Percentiles rank a stretch among this genome's conserved stretches.
Conservation (phyloP, 805 yeast genomes). For the Wickerhamia fluorescens region DNA sequence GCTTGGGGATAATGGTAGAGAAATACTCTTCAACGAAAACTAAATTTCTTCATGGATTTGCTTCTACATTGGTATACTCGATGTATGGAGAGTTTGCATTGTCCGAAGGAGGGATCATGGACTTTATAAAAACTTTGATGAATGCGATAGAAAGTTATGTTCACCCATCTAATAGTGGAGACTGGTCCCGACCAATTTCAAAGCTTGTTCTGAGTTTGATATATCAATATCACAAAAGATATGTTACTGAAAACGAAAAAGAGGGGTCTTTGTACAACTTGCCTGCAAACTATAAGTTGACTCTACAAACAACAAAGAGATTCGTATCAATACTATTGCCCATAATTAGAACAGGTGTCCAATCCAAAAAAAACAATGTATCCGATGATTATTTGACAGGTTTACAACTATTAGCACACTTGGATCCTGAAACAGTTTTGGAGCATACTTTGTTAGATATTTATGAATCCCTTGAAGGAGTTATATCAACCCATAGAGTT, state of each 20-base stretch:
- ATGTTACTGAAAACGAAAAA: constrained; percentile 39
- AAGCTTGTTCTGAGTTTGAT: constrained; percentile 56
- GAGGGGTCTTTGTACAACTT: constrained; percentile 18
- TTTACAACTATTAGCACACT: constrained; percentile 55
- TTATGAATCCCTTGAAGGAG: constrained; percentile 66
- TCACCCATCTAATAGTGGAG: constrained; percentile 90
- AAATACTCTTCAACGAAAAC: constrained; percentile 39
- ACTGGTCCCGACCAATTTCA: constrained; percentile 74
- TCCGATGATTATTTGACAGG: constrained; percentile 53
- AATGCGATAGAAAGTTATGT: constrained; percentile 72
- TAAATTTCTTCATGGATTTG: constrained; percentile 36
- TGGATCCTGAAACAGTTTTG: constrained; percentile 49
- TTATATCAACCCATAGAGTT: constrained; percentile 74
- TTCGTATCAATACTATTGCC: constrained; percentile 53
- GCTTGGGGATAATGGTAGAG: constrained; percentile 40
- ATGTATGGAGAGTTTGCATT: constrained; percentile 43
- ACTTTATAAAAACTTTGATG: constrained; percentile 46
- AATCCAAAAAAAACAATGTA: constrained; percentile 56
- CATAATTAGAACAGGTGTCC: constrained; percentile 61
- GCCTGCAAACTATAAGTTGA: constrained; percentile 26
- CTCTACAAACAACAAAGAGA: constrained; percentile 22
- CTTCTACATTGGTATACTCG: constrained; percentile 50
- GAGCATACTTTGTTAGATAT: constrained; percentile 58
- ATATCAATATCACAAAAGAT: constrained; percentile 53
- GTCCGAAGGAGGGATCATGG: constrained; percentile 41